Evolutionary conservation across 495 filamentous ascomycete genomes (phyloP).

Genomic region (Astrothelium subdiscretum): DNA sequence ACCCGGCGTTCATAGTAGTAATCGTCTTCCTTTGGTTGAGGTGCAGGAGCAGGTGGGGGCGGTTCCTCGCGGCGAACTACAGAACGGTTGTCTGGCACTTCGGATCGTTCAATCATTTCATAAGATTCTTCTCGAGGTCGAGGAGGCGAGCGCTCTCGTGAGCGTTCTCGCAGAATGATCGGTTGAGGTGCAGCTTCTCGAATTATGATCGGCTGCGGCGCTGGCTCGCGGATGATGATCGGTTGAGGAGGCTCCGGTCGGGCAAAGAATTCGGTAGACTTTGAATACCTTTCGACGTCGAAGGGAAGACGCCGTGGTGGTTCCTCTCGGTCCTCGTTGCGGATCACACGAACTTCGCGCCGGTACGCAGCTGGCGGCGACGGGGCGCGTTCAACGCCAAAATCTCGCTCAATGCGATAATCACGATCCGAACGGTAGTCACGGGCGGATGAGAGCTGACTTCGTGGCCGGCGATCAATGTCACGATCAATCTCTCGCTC

Average conservation of each 20-base stretch:
- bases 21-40: conserved; percentile 42
- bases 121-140: conserved; percentile 33
- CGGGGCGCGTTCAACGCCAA: conserved; percentile 6
- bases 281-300: conserved; percentile 51
- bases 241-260: conserved; percentile 41
- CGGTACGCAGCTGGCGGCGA: conserved; percentile 17
- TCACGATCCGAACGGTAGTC: conserved; percentile 17
- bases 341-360: conserved; percentile 24
- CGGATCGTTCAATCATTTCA: conserved; percentile 56
- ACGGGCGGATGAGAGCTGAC: conserved; percentile 1
- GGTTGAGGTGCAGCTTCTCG: conserved; percentile 60
- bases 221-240: conserved; percentile 58
- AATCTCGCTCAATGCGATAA: conserved; percentile 23
- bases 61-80: conserved; percentile 29
- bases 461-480: conserved; percentile 8
- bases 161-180: conserved; percentile 45
- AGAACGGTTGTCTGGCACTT: conserved; percentile 38
- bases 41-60: conserved; percentile 12
- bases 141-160: conserved; percentile 5
- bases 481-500: conserved; percentile 13
- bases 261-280: conserved; percentile 58
- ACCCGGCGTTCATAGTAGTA: conserved; percentile 56
- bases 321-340: conserved; percentile 19
- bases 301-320: conserved; percentile 16
- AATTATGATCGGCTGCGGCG: conserved; percentile 58